These are phyloP conservation scores for Pseudozyma thailandica DNA, from an alignment of 1,284 basidiomycete genomes.

Conservation along the genomic window DNA sequence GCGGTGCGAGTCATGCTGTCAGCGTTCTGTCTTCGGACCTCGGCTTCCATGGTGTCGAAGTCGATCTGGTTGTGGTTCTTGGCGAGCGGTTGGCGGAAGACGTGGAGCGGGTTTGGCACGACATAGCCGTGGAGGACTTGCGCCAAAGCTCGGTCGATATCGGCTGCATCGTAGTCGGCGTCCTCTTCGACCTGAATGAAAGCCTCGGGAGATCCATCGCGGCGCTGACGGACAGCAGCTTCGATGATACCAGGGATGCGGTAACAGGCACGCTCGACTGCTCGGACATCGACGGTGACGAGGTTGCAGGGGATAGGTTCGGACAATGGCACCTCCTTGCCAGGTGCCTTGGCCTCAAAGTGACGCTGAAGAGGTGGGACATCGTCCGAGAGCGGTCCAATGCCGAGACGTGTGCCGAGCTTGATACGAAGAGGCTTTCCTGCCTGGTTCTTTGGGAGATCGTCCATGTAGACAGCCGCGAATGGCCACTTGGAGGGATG, in stretches of 20 bases:
- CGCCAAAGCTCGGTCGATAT: slow-evolving; percentile 66
- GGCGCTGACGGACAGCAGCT: slow-evolving; percentile 65
- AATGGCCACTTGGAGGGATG: slow-evolving; percentile 68
- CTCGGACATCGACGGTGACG: slow-evolving; percentile 65
- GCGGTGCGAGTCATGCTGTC: slow-evolving; percentile 65
- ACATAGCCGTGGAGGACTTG: slow-evolving; percentile 68
- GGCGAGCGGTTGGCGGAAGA: slow-evolving; percentile 67
- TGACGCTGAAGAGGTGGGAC: slow-evolving; percentile 66
- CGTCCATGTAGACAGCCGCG: slow-evolving; percentile 68
- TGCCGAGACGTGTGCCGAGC: slow-evolving; percentile 65
- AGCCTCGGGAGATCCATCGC: slow-evolving; percentile 66
- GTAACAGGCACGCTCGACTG: slow-evolving; percentile 67
- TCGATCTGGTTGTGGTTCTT: slow-evolving; percentile 66
- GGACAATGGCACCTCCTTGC: slow-evolving; percentile 65
- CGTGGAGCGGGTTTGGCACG: slow-evolving; percentile 68
- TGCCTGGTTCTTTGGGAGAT: slow-evolving; percentile 67
- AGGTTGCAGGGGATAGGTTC: slow-evolving; percentile 66
- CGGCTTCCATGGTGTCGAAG: slow-evolving; percentile 67
- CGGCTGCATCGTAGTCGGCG: slow-evolving; percentile 66
- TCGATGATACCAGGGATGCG: slow-evolving; percentile 67
- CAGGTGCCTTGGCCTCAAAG: slow-evolving; percentile 66
- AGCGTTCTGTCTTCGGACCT: slow-evolving; percentile 67
- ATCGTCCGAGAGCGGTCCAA: slow-evolving; percentile 66
- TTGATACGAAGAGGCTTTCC: slow-evolving; percentile 68
- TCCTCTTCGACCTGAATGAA: slow-evolving; percentile 68